Evolutionary conservation across 2,329 filamentous ascomycete species (phyloP), one percentile per base, ranked within the genome.

Genomic region (Alternaria novae-zelandiae): DNA sequence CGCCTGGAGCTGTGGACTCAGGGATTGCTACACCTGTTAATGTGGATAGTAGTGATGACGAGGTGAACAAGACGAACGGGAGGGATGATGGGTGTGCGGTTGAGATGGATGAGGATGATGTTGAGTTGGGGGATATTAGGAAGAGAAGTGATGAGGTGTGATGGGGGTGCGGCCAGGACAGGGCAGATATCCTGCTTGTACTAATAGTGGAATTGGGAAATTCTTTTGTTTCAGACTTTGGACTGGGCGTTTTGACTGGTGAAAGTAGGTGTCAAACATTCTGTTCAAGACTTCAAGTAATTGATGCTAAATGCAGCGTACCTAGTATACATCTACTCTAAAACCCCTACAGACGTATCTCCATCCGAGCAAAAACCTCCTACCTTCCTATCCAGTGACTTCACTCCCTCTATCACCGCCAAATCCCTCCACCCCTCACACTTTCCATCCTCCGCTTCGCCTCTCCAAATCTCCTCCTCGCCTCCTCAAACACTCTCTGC

Each of bases 401-500:
- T 6, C 23, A 11, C 17, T 15, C 10, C 53, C 8, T 36, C 54
- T 5, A 15, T 28, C 49, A 55, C 6, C 23, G 21, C 51, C 53
- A 55, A 28, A 25, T n/a, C 15, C 20, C 56, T 5, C 36, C 51
- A 17, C 30, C 26, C 28, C 54, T 58, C 44, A 58, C n/a, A 5
- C 51, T 36, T 11, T 59, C 55, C 57, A 65, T 51, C 51, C 45
- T 62, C 47, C 32, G 10, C 17, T 43, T 54, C 21, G 62, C 65
- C 21, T 63, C 67, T 12, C 28, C 49, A 49, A 44, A 61, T 11
- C 46, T 44, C 36, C 51, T 49, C 21, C 25, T 43, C n/a, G 62
- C 59, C 6, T 45, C 47, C 6, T 58, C 56, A 44, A 54, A 54
- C 20, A 36, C 54, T 6, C 56, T 56, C 25, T 56, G 51, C 17